Evolutionary conservation across 352 stramenopile genomes (phyloP).

Genomic region (Globisporangium parvum): DNA sequence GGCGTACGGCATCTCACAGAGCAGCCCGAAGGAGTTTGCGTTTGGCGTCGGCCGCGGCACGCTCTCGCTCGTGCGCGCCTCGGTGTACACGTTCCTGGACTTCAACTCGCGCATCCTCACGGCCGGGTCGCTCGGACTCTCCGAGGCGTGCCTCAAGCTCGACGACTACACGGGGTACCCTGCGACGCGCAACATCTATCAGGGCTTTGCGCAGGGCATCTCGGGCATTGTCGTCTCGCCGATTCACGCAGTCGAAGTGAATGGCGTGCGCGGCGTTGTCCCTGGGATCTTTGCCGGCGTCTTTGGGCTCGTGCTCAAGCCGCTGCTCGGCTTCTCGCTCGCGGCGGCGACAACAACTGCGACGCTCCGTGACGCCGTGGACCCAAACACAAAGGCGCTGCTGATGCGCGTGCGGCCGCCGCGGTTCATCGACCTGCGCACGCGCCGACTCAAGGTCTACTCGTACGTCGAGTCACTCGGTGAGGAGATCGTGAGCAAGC

Average conservation of each 20-base stretch:
- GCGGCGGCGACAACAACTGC: slow-evolving; percentile 63
- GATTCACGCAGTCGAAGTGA: slow-evolving; percentile 79
- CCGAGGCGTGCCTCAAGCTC: slow-evolving; percentile 80
- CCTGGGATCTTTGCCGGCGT: slow-evolving; percentile 72
- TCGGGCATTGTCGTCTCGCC: slow-evolving; percentile 79
- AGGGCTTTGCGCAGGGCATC: slow-evolving; percentile 80
- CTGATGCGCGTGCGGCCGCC: slow-evolving; percentile 71
- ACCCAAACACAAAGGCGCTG: slow-evolving; percentile 75
- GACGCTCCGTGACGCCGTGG: slow-evolving; percentile 72
- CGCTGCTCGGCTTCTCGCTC: slow-evolving; percentile 69
- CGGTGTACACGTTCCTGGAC: slow-evolving; percentile 82
- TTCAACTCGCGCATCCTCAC: slow-evolving; percentile 86
- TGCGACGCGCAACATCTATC: slow-evolving; percentile 81
- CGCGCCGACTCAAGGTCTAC: slow-evolving; percentile 73
- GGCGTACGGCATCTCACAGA: slow-evolving; percentile 72
- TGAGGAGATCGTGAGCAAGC: slow-evolving; percentile 80
- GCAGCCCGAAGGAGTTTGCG: slow-evolving; percentile 63
- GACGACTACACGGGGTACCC: slow-evolving; percentile 87
- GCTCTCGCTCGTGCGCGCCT: slow-evolving; percentile 74
- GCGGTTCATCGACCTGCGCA: slow-evolving; percentile 78
- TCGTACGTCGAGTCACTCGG: slow-evolving; percentile 86
- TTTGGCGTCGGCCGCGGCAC: slow-evolving; percentile 76
- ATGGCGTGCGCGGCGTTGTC: slow-evolving; percentile 66
- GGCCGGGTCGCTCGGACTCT: slow-evolving; percentile 71
- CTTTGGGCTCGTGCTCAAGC: slow-evolving; percentile 80